phyloP scores from a whole-genome alignment of 75 land plant species.

The Sequoia sempervirens region DNA sequence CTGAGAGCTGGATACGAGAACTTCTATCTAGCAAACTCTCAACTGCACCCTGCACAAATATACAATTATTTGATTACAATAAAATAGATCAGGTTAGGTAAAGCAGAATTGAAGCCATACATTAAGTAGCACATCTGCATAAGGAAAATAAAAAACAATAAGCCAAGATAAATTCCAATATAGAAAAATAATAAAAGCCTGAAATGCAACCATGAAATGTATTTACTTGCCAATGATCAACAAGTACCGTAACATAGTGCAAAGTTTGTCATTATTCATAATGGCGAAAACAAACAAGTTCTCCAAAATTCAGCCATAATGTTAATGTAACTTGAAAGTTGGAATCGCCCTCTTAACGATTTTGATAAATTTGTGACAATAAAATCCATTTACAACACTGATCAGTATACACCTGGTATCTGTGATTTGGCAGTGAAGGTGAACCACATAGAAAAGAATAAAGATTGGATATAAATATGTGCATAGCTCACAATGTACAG shows the following conservation, averaged over 20 bases:
- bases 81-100: neutral
- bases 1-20: conserved; percentile 55
- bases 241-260: neutral
- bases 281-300: neutral
- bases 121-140: neutral
- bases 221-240: neutral
- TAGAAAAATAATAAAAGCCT: neutral
- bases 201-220: neutral
- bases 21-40: conserved; percentile 87
- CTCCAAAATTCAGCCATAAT: neutral
- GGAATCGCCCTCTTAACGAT: neutral
- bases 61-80: conserved; percentile 6
- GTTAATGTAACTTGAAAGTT: neutral
- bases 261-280: neutral
- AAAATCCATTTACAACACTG: neutral
- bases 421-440: neutral
- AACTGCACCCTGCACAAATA: conserved; percentile 76
- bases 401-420: neutral
- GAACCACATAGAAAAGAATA: neutral
- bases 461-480: neutral
- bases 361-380: neutral
- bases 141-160: neutral
- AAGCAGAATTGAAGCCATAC: neutral
- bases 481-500: neutral
- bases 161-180: neutral